Evolutionary conservation across 441 rosid species (phyloP), one percentile per base, ranked within the genome.

Genomic region (Adansonia grandidieri): DNA sequence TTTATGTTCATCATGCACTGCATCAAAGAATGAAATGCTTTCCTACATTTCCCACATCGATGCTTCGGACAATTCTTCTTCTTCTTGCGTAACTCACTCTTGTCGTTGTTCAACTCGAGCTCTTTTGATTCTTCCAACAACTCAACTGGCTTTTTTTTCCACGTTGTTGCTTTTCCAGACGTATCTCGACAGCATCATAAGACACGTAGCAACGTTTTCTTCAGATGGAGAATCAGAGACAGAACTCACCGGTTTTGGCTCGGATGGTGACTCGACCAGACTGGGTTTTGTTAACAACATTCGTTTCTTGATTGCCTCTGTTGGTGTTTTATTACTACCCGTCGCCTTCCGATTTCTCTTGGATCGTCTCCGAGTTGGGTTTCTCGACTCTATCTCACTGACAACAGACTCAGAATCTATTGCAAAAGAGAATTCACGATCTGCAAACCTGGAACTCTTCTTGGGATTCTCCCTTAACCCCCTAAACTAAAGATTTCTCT

Each of bases 131-230:
- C 32, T 28, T 28, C 32, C 32, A 28, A 28, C 32, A 28, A 28
- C 66, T 80, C 82, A 2, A 79, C 78, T 28, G 47, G 78, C 62
- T 69, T 57, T 77, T 76, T 81, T 83, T 51, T 77, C 80, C 1
- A 20, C 77, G 2, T 19, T 68, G 66, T 64, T 81, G 79, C 47
- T 74, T 79, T 79, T 78, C 87, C 97, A 89, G 74, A 81, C 90
- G 79, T 92, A 97, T 70, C 98, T 89, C 4, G 97, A 92, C 14
- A 95, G 89, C 98, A 93, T 88, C 94, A 93, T 91, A 48, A 95
- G 89, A 79, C 96, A 89, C 91, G 89, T 81, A 48, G 98, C 99
- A 64, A 92, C 88, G 42, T 89, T 91, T 44, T 93, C 96, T 20
- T 95, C 97, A 0, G 94, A 88, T 14, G 94, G 86, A 66, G 90